A percentile compares a stretch with the other conserved stretches of the same genome.
Conservation (phyloP, 1,284 basidiomycete genomes). For the Austroboletus niveus region DNA sequence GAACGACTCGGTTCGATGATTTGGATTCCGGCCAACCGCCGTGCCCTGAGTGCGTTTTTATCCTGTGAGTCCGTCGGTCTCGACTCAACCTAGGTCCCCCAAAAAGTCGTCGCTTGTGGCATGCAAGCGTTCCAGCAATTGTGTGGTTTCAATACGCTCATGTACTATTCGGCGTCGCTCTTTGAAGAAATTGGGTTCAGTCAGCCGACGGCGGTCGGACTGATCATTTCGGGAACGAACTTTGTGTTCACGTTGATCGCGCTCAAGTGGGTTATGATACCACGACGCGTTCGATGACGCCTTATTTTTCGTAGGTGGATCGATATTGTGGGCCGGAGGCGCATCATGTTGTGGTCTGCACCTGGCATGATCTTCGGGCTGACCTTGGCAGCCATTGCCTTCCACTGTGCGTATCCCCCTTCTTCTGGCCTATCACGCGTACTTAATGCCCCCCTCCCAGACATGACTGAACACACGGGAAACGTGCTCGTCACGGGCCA, state of each 20-base stretch:
- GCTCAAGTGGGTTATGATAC: conserved; percentile 43
- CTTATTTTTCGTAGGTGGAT: conserved; percentile 47
- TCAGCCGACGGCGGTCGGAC: conserved; percentile 76
- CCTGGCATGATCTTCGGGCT: conserved; percentile 79
- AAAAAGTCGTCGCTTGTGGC: conserved; percentile 68
- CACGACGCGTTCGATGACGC: background rate
- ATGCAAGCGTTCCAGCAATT: conserved; percentile 83
- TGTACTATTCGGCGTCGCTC: conserved; percentile 78
- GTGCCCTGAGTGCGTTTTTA: conserved; percentile 61
- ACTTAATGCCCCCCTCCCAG: conserved; percentile 33
- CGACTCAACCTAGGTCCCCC: background rate
- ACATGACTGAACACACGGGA: conserved; percentile 64
- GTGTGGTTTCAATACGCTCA: conserved; percentile 74
- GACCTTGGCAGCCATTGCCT: conserved; percentile 68
- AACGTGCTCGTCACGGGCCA: conserved; percentile 65
- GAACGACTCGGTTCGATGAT: conserved; percentile 58
- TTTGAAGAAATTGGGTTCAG: conserved; percentile 81
- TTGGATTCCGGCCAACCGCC: conserved; percentile 56
- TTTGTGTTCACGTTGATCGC: conserved; percentile 82
- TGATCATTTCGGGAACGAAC: conserved; percentile 78
- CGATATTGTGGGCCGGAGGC: conserved; percentile 74
- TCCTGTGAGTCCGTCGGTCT: background rate
- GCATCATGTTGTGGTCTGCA: conserved; percentile 74
- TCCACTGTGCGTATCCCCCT: conserved; percentile 57
- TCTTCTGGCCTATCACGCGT: background rate